phyloP scores from a whole-genome alignment of 768 basidiomycete genomes.

The Mrakia hoshinonis region DNA sequence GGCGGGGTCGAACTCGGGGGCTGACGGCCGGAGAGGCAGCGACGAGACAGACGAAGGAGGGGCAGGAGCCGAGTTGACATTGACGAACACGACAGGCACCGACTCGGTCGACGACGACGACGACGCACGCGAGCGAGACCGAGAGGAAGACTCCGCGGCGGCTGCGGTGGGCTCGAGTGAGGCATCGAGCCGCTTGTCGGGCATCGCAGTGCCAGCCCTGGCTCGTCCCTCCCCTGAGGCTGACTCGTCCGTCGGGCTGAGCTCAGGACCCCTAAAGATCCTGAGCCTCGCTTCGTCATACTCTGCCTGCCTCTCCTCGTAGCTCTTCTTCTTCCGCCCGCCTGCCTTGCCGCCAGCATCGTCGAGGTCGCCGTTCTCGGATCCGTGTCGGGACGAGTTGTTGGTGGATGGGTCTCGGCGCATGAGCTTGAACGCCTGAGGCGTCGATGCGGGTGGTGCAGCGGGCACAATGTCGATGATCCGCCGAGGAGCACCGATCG shows the following conservation, averaged over 20 bases:
- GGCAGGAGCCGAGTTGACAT: background rate
- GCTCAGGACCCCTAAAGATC: slow-evolving; percentile 19
- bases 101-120: slow-evolving; percentile 27
- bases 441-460: background rate
- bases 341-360: background rate
- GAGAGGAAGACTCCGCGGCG: background rate
- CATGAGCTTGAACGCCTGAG: slow-evolving; percentile 28
- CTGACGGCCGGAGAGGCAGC: slow-evolving; percentile 23
- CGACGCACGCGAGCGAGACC: slow-evolving; percentile 18
- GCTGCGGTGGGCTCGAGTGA: background rate
- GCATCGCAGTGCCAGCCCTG: background rate
- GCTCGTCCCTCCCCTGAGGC: background rate
- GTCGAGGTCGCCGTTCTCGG: slow-evolving; percentile 1
- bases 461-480: slow-evolving; percentile 27
- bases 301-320: slow-evolving; percentile 27
- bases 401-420: slow-evolving; percentile 14
- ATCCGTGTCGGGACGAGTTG: background rate
- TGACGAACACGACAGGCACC: slow-evolving; percentile 26
- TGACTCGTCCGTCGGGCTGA: background rate
- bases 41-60: background rate
- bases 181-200: background rate
- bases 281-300: slow-evolving; percentile 26
- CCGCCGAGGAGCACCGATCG: background rate
- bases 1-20: slow-evolving; percentile 23
- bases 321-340: slow-evolving; percentile 23